phyloP scores from a whole-genome alignment of 495 filamentous ascomycete genomes.

The Talaromyces liani region DNA sequence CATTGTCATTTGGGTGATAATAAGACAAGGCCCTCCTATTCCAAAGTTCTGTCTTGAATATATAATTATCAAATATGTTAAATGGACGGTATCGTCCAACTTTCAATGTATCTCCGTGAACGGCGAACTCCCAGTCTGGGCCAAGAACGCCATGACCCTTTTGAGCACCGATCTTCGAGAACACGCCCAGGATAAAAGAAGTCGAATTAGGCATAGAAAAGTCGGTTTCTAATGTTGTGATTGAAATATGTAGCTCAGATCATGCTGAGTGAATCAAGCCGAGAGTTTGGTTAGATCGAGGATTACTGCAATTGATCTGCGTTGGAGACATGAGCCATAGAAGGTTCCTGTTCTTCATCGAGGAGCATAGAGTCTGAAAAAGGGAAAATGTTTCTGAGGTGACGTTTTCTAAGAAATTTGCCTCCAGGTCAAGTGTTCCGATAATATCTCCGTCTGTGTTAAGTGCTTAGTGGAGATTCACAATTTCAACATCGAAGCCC shows the following conservation, averaged over 20 bases:
- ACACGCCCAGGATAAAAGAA: too few species aligned
- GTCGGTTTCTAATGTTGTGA: not conserved
- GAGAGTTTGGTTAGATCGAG: not conserved
- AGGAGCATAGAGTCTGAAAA: slow-evolving; percentile 12
- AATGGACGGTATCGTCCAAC: too few species aligned
- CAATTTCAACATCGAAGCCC: slow-evolving; percentile 16
- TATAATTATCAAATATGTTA: too few species aligned
- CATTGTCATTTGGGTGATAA: too few species aligned
- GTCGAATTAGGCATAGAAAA: too few species aligned
- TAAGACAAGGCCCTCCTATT: too few species aligned
- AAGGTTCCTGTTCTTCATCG: not conserved
- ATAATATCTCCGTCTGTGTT: slow-evolving; percentile 21
- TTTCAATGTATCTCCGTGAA: too few species aligned
- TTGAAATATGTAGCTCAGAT: not conserved
- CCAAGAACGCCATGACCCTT: too few species aligned
- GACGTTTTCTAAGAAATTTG: slow-evolving; percentile 21
- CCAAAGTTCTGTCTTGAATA: too few species aligned
- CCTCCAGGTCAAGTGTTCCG: slow-evolving; percentile 24
- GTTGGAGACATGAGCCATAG: slow-evolving; percentile 2
- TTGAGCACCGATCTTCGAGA: too few species aligned
- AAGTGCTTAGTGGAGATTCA: slow-evolving; percentile 16
- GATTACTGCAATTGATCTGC: not conserved
- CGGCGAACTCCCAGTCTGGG: too few species aligned
- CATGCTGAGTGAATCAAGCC: not conserved
- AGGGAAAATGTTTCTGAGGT: slow-evolving; percentile 6